Evolutionary conservation across 768 basidiomycete species (phyloP).

Genomic region (Mycena sanguinolenta): DNA sequence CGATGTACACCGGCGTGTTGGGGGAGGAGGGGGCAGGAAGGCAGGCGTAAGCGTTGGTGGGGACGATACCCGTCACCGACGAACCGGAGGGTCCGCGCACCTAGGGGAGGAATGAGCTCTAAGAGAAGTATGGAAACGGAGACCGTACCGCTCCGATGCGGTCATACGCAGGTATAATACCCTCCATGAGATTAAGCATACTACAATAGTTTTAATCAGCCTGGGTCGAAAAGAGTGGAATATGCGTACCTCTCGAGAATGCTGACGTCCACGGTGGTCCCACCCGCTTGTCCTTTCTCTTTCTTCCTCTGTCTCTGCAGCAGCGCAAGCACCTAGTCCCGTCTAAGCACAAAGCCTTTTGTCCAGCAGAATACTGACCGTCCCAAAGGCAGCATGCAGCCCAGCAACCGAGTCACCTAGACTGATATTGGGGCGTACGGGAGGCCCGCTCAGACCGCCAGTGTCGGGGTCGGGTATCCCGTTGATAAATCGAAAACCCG

Average conservation of each 20-base stretch:
- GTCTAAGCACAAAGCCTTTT: neutral
- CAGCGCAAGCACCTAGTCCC: slow-evolving; percentile 68
- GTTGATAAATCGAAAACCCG: slow-evolving; percentile 81
- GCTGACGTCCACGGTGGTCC: slow-evolving; percentile 80
- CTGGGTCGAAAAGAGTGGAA: neutral
- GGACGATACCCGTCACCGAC: slow-evolving; percentile 81
- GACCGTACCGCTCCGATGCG: slow-evolving; percentile 70
- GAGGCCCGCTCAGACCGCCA: slow-evolving; percentile 69
- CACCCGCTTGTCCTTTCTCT: slow-evolving; percentile 45
- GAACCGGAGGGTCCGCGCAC: slow-evolving; percentile 81
- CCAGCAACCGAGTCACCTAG: slow-evolving; percentile 81
- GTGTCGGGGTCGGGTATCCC: slow-evolving; percentile 70
- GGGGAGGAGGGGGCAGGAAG: slow-evolving; percentile 59
- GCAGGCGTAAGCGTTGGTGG: slow-evolving; percentile 82
- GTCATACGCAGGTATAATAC: slow-evolving; percentile 81
- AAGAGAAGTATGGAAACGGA: neutral
- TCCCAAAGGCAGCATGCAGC: slow-evolving; percentile 80
- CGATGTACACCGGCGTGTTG: slow-evolving; percentile 64
- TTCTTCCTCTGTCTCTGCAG: slow-evolving; percentile 57
- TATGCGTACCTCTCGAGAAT: slow-evolving; percentile 73
- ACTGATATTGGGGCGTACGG: slow-evolving; percentile 79
- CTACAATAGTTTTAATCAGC: slow-evolving; percentile 46
- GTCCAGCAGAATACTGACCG: slow-evolving; percentile 52
- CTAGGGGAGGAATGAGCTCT: slow-evolving; percentile 45
- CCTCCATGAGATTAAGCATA: slow-evolving; percentile 85